phyloP scores from a whole-genome alignment of 148 eudicot genomes.

The Polygonum aviculare region DNA sequence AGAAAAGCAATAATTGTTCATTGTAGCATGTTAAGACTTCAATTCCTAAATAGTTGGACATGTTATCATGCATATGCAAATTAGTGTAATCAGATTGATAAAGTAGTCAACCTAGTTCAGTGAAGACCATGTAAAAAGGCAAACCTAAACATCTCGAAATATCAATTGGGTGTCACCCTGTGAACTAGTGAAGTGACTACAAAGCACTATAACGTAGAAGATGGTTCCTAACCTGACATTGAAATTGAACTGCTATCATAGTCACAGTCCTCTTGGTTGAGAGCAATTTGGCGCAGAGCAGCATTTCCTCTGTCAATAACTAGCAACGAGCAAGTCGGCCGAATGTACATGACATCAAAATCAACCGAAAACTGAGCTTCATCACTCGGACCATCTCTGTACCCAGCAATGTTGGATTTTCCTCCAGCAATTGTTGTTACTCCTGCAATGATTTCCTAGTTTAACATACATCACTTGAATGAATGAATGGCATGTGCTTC shows the following conservation, averaged over 20 bases:
- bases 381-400: constrained; percentile 96
- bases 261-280: constrained; percentile 76
- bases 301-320: constrained; percentile 96
- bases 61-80: constrained; percentile 1
- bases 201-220: background rate
- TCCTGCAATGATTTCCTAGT: constrained; percentile 33
- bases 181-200: background rate
- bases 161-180: background rate
- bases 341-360: constrained; percentile 85
- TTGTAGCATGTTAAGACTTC: background rate
- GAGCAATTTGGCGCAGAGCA: constrained; percentile 84
- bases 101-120: background rate
- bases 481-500: background rate
- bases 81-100: background rate
- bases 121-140: background rate
- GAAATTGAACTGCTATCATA: constrained; percentile 55
- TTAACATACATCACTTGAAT: background rate
- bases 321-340: constrained; percentile 77
- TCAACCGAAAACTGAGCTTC: constrained; percentile 86
- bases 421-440: constrained; percentile 99
- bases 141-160: background rate
- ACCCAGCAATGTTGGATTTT: constrained; percentile 86
- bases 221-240: constrained; percentile 38
- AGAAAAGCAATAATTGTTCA: background rate
- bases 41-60: background rate